Evolutionary conservation across 2,329 filamentous ascomycete species (phyloP), one percentile per base, ranked within the genome.

Genomic region (Cladosporium austrohemisphaericum): DNA sequence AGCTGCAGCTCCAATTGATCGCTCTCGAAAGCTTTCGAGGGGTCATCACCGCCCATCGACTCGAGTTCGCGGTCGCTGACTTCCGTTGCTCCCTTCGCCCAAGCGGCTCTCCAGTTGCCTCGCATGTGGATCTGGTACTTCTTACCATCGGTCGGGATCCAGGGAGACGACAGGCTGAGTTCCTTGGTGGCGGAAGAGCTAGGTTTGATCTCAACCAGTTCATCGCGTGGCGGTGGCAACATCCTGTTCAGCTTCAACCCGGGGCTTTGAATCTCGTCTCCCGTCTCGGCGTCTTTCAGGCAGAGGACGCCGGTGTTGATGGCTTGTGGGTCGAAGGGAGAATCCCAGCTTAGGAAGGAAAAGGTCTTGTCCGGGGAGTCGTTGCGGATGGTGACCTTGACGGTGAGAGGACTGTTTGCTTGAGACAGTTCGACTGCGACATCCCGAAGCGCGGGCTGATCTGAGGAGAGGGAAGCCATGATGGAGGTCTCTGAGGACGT

Each of bases 281-380:
- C 63, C 4, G 59, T 62, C 0, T 56, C 56, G 13, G 50, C 54
- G 40, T 69, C 55, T 5, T 53, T 51, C 19, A 71, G 57, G 11
- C 52, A 62, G 52, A 72, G 67, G 4, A 71, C 60, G 13, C 69
- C 69, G 3, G 67, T 64, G 16, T 67, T 67, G 14, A 67, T 49
- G 8, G 68, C 68, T 28, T 63, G 56, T 2, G 60, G 52, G 49
- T 73, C 70, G 33, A 73, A 57, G 4, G 70, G 70, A 1, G 68
- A 68, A 38, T 65, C 62, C 70, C 70, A 73, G 54, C 61, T 65
- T 14, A 73, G 56, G 6, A 73, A 43, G 0, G 69, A 68, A 49
- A 67, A 64, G 1, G 66, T 55, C 2, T 61, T 61, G 7, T 59
- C 53, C 1, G 63, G 60, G 35, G 61, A 60, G 31, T 57, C 60